Evolutionary conservation across 768 basidiomycete genomes (phyloP).

Genomic region (Rhodosporidiobolus sp.): DNA sequence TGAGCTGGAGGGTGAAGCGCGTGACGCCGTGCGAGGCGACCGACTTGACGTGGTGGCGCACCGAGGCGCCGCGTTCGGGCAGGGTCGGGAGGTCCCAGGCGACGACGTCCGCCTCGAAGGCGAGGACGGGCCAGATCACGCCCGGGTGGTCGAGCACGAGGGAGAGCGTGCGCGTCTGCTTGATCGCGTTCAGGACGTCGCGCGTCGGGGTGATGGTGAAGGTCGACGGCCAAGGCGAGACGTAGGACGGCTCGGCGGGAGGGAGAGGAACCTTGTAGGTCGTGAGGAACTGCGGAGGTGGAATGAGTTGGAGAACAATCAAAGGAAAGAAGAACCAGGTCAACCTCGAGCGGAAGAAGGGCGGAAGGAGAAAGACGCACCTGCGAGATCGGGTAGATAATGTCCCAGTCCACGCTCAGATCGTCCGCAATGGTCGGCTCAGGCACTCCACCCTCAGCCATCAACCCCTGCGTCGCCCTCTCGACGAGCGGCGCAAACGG

Average conservation of each 20-base stretch:
- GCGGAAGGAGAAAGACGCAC: constrained; percentile 49
- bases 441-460: constrained; percentile 51
- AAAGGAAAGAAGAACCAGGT: constrained; percentile 24
- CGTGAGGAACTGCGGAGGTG: constrained; percentile 77
- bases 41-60: constrained; percentile 77
- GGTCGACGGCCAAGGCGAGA: constrained; percentile 55
- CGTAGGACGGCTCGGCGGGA: constrained; percentile 50
- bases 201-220: constrained; percentile 59
- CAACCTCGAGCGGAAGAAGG: background rate
- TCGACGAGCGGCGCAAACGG: constrained; percentile 65
- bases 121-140: constrained; percentile 80
- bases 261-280: constrained; percentile 74
- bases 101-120: constrained; percentile 86
- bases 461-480: constrained; percentile 61
- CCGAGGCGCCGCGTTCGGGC: constrained; percentile 65
- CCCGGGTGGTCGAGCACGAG: constrained; percentile 72
- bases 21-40: constrained; percentile 69
- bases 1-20: constrained; percentile 69
- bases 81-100: constrained; percentile 62
- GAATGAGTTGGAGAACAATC: too few species aligned
- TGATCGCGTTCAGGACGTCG: constrained; percentile 56
- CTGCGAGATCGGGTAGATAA: constrained; percentile 73
- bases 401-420: constrained; percentile 83
- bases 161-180: constrained; percentile 67
- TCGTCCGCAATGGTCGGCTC: constrained; percentile 60